Percentiles rank a stretch among this genome's conserved stretches.
phyloP scores from a whole-genome alignment of 2,329 filamentous ascomycete genomes.

The Amesomyces nigricolor region DNA sequence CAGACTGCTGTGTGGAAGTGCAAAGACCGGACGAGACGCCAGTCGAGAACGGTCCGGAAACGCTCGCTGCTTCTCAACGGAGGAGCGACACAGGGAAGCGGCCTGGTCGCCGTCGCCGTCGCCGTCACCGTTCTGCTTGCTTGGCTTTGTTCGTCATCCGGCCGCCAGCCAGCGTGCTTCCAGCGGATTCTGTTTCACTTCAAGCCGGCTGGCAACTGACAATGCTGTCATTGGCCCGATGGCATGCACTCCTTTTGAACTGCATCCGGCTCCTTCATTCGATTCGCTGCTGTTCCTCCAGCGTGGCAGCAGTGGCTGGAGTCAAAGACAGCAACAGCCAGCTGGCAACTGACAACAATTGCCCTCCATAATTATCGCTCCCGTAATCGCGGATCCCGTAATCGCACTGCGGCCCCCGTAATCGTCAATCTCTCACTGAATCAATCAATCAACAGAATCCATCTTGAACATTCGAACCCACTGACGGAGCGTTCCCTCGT shows the following conservation, averaged over 20 bases:
- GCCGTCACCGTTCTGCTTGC: neutral
- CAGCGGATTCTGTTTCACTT: conserved; percentile 38
- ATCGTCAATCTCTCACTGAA: too few species aligned
- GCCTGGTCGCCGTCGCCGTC: conserved; percentile 3
- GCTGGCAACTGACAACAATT: neutral
- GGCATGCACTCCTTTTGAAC: conserved; percentile 37
- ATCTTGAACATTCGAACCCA: too few species aligned
- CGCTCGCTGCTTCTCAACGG: neutral
- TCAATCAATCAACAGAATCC: too few species aligned
- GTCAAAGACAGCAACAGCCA: too few species aligned
- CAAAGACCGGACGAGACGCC: conserved; percentile 4
- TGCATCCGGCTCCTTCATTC: conserved; percentile 29
- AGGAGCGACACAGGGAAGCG: neutral
- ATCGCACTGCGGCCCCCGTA: too few species aligned
- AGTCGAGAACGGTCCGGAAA: neutral
- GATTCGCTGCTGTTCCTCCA: too few species aligned
- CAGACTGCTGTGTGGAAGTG: conserved; percentile 14
- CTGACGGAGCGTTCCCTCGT: too few species aligned
- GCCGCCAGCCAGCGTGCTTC: conserved; percentile 21
- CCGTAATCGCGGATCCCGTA: too few species aligned
- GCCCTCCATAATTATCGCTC: too few species aligned
- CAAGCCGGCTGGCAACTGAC: conserved; percentile 1
- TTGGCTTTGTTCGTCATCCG: conserved; percentile 1
- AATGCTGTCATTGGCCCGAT: conserved; percentile 27
- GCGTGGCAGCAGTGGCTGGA: too few species aligned